Conservation (phyloP, 2,329 filamentous ascomycete species). For the Elsinoe ampelina region DNA sequence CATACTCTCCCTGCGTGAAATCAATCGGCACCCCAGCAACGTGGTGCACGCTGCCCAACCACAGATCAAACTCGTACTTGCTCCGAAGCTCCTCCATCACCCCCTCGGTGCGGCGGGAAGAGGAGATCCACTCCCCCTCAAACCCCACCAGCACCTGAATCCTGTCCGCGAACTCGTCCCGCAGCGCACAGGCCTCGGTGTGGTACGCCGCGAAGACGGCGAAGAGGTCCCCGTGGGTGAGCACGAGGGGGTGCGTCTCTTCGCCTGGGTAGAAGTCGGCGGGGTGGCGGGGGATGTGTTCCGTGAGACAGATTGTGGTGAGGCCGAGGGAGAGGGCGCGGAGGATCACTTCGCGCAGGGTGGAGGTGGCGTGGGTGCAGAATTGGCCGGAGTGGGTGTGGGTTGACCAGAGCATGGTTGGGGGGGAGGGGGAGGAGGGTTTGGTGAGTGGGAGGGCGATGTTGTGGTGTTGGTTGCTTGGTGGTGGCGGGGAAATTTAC, state of each 20-base stretch:
- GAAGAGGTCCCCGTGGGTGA: conserved; percentile 38
- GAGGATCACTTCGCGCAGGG: conserved; percentile 73
- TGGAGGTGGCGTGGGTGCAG: conserved; percentile 81
- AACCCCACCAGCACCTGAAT: conserved; percentile 83
- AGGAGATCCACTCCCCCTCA: conserved; percentile 85
- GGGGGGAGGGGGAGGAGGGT: neutral
- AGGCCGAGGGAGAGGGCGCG: conserved; percentile 70
- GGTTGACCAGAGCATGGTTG: conserved; percentile 84
- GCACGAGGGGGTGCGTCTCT: conserved; percentile 34
- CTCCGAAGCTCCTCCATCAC: conserved; percentile 51
- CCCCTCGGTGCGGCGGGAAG: conserved; percentile 43
- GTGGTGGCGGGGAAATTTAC: neutral
- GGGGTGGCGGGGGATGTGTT: conserved; percentile 82
- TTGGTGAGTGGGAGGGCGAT: neutral
- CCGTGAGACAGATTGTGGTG: conserved; percentile 76
- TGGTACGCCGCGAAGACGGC: conserved; percentile 62
- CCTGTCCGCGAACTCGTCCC: conserved; percentile 55
- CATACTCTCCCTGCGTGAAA: conserved; percentile 62
- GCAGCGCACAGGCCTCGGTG: conserved; percentile 63
- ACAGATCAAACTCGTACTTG: conserved; percentile 67
- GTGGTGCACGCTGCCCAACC: conserved; percentile 89
- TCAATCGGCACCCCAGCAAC: conserved; percentile 82
- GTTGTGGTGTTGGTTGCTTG: neutral
- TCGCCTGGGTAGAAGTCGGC: conserved; percentile 90
- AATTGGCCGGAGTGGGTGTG: conserved; percentile 98